Base-by-base conservation (phyloP, 202 grass and related monocot genomes). In the Dendrocalamus latiflorus region DNA sequence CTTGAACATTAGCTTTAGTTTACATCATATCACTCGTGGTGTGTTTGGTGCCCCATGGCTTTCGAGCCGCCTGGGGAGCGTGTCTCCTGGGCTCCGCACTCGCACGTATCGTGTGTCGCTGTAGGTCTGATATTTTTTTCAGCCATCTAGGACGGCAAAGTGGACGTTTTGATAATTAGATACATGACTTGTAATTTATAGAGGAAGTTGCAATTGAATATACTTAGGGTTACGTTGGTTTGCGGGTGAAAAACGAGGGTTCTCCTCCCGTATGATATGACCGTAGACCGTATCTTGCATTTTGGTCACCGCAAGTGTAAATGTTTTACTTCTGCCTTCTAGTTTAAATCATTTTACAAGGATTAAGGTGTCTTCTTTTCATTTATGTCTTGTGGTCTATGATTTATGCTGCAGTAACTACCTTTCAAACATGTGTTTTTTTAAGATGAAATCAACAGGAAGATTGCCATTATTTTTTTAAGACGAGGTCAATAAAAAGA, bases 1-100 rank as follows among this genome's bases (percentile, higher is more conserved):
- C 26, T 58, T 43, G 1, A 42, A 9, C 16, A 56, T 25, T 26
- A 57, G 68, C 42, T 34, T 79, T 61, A 72, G 34, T 58, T 63
- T 53, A 34, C 68, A 57, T 66, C 4, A 34, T 59, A 5, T 83
- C 60, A 49, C 24, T 24, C 16, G 60, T 20, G 61, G 16, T 58
- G 81, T 33, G 68, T 74, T 80, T 61, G 81, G 75, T 76, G 1
- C 8, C 62, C 80, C 45, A 11, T 70, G 76, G 62, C 54, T 80
- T 84, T 84, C 50, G 67, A 39, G 43, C 3, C 62, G 25, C 12
- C 14, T 34, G 65, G 5, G 61, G 53, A 30, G 33, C 72, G 4
- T 87, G 75, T 74, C 60, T 18, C 81, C 68, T 17, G 20, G 49
- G 41, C 17, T 61, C 18, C 60, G 26, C 49, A 10, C 53, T 17